Conservation (phyloP, 2,329 filamentous ascomycete species). For the Myrmaecium sp. region DNA sequence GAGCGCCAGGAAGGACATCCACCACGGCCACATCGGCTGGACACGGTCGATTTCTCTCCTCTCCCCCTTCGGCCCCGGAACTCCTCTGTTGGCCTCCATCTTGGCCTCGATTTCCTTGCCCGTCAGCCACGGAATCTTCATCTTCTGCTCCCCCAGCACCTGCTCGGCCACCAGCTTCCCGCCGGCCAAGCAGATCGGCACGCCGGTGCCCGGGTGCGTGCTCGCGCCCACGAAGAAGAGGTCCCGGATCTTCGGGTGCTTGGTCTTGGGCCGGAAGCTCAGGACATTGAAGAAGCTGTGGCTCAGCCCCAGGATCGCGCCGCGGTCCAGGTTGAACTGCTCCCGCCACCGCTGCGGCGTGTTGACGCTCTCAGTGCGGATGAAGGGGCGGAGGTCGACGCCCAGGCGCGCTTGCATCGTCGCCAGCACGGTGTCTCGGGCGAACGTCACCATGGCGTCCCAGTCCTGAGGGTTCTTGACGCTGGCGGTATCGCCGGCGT, state of each 20-base stretch:
- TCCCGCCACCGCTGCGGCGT: slow-evolving; percentile 47
- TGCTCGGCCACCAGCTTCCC: slow-evolving; percentile 44
- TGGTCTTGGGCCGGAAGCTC: slow-evolving; percentile 45
- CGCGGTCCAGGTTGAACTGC: slow-evolving; percentile 58
- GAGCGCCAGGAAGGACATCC: no score
- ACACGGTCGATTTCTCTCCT: no score
- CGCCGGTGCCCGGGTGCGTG: slow-evolving; percentile 60
- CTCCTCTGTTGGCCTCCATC: no score
- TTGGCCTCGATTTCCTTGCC: slow-evolving; percentile 6
- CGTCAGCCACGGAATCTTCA: slow-evolving; percentile 24
- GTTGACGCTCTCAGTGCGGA: slow-evolving; percentile 47
- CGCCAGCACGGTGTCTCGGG: slow-evolving; percentile 41
- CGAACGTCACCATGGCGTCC: slow-evolving; percentile 40
- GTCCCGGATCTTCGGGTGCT: slow-evolving; percentile 30
- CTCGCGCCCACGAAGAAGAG: slow-evolving; percentile 60
- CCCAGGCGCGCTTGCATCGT: slow-evolving; percentile 46
- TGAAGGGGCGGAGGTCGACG: slow-evolving; percentile 31
- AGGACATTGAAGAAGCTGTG: slow-evolving; percentile 62
- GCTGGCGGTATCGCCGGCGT: slow-evolving; percentile 3
- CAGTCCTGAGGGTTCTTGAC: slow-evolving; percentile 39
- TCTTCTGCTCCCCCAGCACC: slow-evolving; percentile 25
- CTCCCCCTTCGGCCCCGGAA: no score
- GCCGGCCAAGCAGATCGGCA: slow-evolving; percentile 56
- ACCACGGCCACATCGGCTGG: no score
- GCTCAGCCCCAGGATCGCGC: slow-evolving; percentile 54